phyloP scores from a whole-genome alignment of 805 yeast genomes.

The Yamadazyma paraphyllophila region DNA sequence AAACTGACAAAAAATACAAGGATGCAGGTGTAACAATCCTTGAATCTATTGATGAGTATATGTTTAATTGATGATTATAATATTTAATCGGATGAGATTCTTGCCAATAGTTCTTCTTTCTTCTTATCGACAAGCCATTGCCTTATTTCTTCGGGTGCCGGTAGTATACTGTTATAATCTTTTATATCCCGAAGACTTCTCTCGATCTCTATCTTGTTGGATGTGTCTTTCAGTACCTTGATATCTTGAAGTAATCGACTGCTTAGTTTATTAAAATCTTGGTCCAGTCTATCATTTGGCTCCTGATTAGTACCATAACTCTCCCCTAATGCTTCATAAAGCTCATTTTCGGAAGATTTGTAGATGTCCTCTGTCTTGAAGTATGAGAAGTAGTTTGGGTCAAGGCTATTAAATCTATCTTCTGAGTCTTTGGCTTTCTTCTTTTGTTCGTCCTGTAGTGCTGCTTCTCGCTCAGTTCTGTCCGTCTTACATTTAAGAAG shows the following conservation, averaged over 20 bases:
- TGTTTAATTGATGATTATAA: neutral
- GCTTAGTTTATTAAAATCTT: neutral
- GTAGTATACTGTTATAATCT: conserved; percentile 14
- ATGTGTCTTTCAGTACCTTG: neutral
- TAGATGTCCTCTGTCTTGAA: neutral
- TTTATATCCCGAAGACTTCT: neutral
- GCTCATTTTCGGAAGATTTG: neutral
- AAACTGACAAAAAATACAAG: conserved; percentile 33
- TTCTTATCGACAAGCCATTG: conserved; percentile 45
- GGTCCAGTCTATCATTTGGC: neutral
- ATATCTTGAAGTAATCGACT: conserved; percentile 2
- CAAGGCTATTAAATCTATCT: conserved; percentile 4
- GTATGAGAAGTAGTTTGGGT: conserved; percentile 4
- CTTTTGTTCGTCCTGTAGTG: conserved; percentile 19
- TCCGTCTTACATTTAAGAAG: conserved; percentile 22
- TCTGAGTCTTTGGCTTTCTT: neutral
- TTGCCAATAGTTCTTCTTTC: conserved; percentile 41
- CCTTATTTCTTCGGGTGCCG: conserved; percentile 42
- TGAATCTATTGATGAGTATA: conserved; percentile 10
- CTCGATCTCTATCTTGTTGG: neutral
- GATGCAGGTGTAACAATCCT: conserved; percentile 33
- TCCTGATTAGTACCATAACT: neutral
- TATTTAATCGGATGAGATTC: conserved; percentile 19
- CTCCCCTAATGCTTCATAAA: neutral
- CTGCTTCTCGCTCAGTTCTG: conserved; percentile 24